These are phyloP conservation scores for Debaryomyces singareniensis DNA, from an alignment of 1,139 yeast genomes.

Conservation along the genomic window DNA sequence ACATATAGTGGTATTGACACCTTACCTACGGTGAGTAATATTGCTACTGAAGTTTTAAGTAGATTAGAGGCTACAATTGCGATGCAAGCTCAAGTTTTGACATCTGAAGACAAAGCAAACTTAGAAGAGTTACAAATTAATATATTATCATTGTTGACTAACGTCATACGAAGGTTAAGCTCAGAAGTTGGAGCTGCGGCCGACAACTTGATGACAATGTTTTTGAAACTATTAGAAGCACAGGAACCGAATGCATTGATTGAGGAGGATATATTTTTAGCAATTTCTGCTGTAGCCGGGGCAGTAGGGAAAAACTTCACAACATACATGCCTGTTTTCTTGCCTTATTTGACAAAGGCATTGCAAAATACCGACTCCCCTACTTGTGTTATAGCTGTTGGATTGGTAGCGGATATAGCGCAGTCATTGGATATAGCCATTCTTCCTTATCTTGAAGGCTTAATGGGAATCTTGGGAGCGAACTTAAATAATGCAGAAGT, in stretches of 20 bases:
- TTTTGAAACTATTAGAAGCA: constrained; percentile 58
- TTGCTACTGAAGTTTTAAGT: constrained; percentile 68
- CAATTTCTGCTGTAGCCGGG: constrained; percentile 83
- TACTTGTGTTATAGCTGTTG: constrained; percentile 83
- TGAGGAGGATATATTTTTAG: constrained; percentile 91
- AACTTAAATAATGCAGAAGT: constrained; percentile 61
- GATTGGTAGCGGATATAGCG: constrained; percentile 94
- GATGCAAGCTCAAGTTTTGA: constrained; percentile 46
- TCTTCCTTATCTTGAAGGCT: constrained; percentile 66
- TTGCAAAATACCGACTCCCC: constrained; percentile 78
- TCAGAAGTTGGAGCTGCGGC: constrained; percentile 60
- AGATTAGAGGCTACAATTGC: constrained; percentile 64
- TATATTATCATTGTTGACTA: constrained; percentile 79
- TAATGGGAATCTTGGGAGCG: constrained; percentile 77
- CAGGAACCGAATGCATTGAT: constrained; percentile 69
- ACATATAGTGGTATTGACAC: constrained; percentile 69
- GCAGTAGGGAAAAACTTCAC: constrained; percentile 66
- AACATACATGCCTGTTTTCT: constrained; percentile 72
- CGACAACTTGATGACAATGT: constrained; percentile 78
- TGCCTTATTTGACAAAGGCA: constrained; percentile 76
- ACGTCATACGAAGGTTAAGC: constrained; percentile 79
- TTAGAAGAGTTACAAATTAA: constrained; percentile 88
- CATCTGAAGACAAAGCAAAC: constrained; percentile 66
- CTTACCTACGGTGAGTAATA: constrained; percentile 57
- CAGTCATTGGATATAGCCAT: constrained; percentile 77